Conservation (phyloP, 805 yeast species). For the Scheffersomyces ergatensis region DNA sequence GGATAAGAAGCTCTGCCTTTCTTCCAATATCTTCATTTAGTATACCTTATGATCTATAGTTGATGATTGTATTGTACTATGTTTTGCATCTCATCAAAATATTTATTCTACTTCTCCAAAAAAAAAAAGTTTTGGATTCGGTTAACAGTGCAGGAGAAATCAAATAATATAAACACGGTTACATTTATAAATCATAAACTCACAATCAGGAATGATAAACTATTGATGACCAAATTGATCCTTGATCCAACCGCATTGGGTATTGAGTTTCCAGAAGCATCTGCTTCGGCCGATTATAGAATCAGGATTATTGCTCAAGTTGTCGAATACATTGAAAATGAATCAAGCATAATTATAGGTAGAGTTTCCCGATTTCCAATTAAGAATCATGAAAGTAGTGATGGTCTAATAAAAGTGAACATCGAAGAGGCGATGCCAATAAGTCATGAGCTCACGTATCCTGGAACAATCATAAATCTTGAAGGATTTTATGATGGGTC, state of each 20-base stretch:
- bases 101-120: too few relatives aligned
- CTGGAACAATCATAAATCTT: constrained; percentile 26
- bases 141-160: too few relatives aligned
- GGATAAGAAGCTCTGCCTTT: constrained; percentile 58
- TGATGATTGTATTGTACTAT: background rate
- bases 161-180: too few relatives aligned
- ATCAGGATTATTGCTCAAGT: constrained; percentile 31
- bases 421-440: constrained; percentile 8
- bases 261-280: constrained; percentile 20
- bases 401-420: constrained; percentile 3
- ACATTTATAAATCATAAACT: too few relatives aligned
- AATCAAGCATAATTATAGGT: constrained; percentile 11
- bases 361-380: background rate
- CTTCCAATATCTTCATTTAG: constrained; percentile 41
- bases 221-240: constrained; percentile 27
- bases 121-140: background rate
- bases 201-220: background rate
- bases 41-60: too few relatives aligned
- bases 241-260: constrained; percentile 23
- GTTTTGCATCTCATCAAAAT: constrained; percentile 1
- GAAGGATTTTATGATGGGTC: constrained; percentile 31
- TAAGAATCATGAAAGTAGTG: background rate
- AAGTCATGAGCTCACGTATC: constrained; percentile 6
- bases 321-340: constrained; percentile 12
- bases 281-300: constrained; percentile 14